Base-by-base conservation (phyloP, 1,284 basidiomycete species). In the Ceratobasidium sp. region DNA sequence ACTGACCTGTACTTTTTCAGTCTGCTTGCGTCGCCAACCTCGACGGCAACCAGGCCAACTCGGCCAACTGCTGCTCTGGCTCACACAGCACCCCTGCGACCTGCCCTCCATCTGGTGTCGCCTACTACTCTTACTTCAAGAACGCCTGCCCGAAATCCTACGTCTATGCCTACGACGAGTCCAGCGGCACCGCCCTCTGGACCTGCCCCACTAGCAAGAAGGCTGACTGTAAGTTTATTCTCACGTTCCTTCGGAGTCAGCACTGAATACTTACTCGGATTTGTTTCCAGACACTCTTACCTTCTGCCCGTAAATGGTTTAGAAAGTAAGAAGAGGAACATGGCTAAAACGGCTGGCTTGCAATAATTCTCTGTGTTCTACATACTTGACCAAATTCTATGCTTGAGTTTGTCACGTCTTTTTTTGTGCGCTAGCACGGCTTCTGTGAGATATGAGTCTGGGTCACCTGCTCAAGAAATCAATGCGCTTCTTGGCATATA, bases 1-100 rank as follows among this genome's bases (percentile, higher is more conserved):
- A 90, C 1, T 92, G 90, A 82, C 79, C 82, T 1, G 89, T 69
- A 63, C 37, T 28, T 23, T 58, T 28, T 33, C 31, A 74, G 69
- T 74, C 69, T 28, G 69, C 69, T 53, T 74, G 75, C 63, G 77
- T 77, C 31, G 78, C 77, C 61, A 49, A 78, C 28, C 77, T 79
- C 74, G 79, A 79, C 71, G 51, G 71, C 13, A 78, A 79, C 77
- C 79, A 71, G 37, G 78, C 53, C 76, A 79, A 82, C 75, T 81
- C 80, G 13, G 63, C 77, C 6, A 80, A 79, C 63, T 83, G 82
- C 80, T 82, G 82, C 79, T 79, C 78, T 31, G 81, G 81, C 13
- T 73, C 37, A 15, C 64, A 80, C 77, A 78, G 58, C 76, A 81
- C 81, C 8, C 67, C 82, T 4, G 71, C 42, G 3, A 82, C 82